Evolutionary conservation across 2,329 filamentous ascomycete species (phyloP).

Genomic region (Thermomyces lanuginosus): DNA sequence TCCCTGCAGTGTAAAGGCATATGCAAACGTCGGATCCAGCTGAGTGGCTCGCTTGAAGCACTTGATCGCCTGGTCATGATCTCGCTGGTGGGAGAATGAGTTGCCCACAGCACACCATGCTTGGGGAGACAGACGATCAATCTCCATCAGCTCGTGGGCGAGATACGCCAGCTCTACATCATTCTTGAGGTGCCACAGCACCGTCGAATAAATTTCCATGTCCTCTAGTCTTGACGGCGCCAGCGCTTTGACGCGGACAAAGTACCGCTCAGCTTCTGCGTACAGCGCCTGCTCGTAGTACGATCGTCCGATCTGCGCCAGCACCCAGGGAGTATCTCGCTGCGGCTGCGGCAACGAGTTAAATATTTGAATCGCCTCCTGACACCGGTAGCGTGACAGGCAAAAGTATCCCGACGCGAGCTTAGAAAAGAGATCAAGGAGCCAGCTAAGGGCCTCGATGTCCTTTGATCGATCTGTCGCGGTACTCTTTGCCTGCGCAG

Average conservation of each 20-base stretch:
- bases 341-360: conserved; percentile 54
- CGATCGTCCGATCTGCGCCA: conserved; percentile 77
- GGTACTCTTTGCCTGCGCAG: conserved; percentile 16
- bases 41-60: conserved; percentile 94
- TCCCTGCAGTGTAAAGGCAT: conserved; percentile 87
- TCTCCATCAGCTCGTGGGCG: conserved; percentile 75
- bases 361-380: conserved; percentile 60
- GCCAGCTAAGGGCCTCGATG: conserved; percentile 57
- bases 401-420: conserved; percentile 66
- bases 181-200: conserved; percentile 94
- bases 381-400: conserved; percentile 61
- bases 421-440: conserved; percentile 67
- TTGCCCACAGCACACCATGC: conserved; percentile 95
- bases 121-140: conserved; percentile 76
- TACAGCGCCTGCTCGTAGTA: conserved; percentile 85
- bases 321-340: conserved; percentile 82
- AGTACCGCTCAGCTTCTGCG: conserved; percentile 70
- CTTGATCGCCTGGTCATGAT: conserved; percentile 84
- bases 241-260: conserved; percentile 59
- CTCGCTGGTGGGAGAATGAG: conserved; percentile 77
- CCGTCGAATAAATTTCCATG: conserved; percentile 96
- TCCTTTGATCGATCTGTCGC: conserved; percentile 44
- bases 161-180: conserved; percentile 85
- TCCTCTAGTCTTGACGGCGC: conserved; percentile 74
- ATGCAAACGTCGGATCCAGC: conserved; percentile 76